Percentiles rank a stretch among this genome's conserved stretches.
phyloP scores from a whole-genome alignment of 2,329 filamentous ascomycete genomes.

The Teratosphaeria nubilosa region DNA sequence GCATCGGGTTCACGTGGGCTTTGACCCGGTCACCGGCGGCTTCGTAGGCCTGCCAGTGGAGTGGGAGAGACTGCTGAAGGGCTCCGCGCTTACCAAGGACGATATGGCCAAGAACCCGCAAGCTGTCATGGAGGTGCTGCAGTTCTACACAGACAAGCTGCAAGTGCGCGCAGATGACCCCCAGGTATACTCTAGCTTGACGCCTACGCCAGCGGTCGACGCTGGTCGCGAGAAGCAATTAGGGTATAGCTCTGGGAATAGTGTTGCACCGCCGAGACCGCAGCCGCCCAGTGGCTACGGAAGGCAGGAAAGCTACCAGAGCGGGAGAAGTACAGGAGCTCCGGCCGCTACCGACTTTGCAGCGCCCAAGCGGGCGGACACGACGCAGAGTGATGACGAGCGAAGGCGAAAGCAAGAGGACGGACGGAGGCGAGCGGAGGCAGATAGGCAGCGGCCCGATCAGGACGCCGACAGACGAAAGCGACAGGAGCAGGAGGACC shows the following conservation, averaged over 20 bases:
- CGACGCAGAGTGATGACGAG: slow-evolving; percentile 26
- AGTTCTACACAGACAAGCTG: slow-evolving; percentile 73
- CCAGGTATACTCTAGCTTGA: slow-evolving; percentile 56
- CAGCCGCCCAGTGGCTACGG: slow-evolving; percentile 33
- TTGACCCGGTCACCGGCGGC: slow-evolving; percentile 87
- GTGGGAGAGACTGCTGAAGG: slow-evolving; percentile 94
- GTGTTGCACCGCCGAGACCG: slow-evolving; percentile 40
- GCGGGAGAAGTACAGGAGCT: slow-evolving; percentile 12
- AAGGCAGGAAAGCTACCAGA: slow-evolving; percentile 37
- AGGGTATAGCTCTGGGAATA: slow-evolving; percentile 35
- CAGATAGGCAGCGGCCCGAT: slow-evolving; percentile 31
- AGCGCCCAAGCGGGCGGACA: slow-evolving; percentile 19
- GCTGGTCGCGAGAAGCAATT: slow-evolving; percentile 38
- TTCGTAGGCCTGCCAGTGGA: slow-evolving; percentile 91
- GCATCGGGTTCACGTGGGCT: slow-evolving; percentile 93
- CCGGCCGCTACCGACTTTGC: slow-evolving; percentile 14
- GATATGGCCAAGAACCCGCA: slow-evolving; percentile 93
- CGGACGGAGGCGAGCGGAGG: slow-evolving; percentile 27
- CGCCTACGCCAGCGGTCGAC: slow-evolving; percentile 53
- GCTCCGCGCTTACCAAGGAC: slow-evolving; percentile 94
- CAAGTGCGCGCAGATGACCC: slow-evolving; percentile 66
- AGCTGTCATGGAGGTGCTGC: slow-evolving; percentile 63
- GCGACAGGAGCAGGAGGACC: slow-evolving; percentile 59
- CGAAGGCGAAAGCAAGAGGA: slow-evolving; percentile 31
- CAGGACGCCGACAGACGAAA: slow-evolving; percentile 37